phyloP scores from a whole-genome alignment of 1,284 basidiomycete genomes.

The Melampsora larici-populina region DNA sequence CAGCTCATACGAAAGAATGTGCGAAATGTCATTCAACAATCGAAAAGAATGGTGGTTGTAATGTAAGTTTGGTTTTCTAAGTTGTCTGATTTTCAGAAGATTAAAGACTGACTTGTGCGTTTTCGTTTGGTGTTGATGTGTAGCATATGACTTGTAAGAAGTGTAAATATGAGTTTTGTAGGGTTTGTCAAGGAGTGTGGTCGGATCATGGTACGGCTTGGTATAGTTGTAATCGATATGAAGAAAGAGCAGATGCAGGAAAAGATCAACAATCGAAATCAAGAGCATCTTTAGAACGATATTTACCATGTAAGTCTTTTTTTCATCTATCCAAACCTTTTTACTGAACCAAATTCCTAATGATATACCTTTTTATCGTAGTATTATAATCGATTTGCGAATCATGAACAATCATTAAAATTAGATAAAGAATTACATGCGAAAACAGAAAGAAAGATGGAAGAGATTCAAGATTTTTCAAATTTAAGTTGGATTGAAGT shows the following conservation, averaged over 20 bases:
- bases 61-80: conserved; percentile 62
- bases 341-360: conserved; percentile 24
- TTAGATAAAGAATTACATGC: conserved; percentile 85
- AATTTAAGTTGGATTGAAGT: conserved; percentile 96
- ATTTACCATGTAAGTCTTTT: conserved; percentile 78
- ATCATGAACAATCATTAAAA: conserved; percentile 96
- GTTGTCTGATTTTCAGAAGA: not conserved
- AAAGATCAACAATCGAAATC: conserved; percentile 81
- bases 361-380: conserved; percentile 52
- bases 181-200: conserved; percentile 78
- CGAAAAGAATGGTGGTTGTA: conserved; percentile 99
- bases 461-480: conserved; percentile 92
- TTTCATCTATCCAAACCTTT: conserved; percentile 5
- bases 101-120: not conserved
- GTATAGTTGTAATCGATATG: conserved; percentile 97
- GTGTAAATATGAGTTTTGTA: conserved; percentile 81
- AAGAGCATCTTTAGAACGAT: conserved; percentile 84
- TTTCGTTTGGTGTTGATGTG: conserved; percentile 26
- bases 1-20: conserved; percentile 98
- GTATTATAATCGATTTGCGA: conserved; percentile 98
- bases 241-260: conserved; percentile 73
- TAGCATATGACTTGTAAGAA: conserved; percentile 99
- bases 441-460: conserved; percentile 99
- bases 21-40: conserved; percentile 91
- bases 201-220: conserved; percentile 93